Percentiles rank a stretch among this genome's conserved stretches.
These are phyloP conservation scores for Aristolochia contorta DNA, from an alignment of 164 flowering plant species.

Conservation along the genomic window DNA sequence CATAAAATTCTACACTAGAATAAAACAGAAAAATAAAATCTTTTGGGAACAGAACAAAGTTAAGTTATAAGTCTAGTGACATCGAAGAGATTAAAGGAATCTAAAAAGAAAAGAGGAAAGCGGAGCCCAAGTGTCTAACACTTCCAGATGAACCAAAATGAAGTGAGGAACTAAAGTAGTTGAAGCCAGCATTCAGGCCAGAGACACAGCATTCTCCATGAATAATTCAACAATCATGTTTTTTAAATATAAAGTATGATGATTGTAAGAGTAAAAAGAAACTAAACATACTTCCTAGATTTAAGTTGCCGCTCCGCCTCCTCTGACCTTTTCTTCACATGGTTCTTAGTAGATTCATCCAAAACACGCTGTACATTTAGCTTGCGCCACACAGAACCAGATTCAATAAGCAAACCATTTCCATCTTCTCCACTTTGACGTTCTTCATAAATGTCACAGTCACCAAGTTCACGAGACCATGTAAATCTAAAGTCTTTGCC, in stretches of 20 bases:
- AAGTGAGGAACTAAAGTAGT: too few relatives aligned
- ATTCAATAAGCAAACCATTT: constrained; percentile 85
- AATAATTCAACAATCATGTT: too few relatives aligned
- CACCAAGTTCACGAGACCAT: constrained; percentile 75
- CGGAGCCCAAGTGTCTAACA: too few relatives aligned
- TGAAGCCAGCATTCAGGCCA: too few relatives aligned
- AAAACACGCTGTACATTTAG: constrained; percentile 77
- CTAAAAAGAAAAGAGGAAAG: too few relatives aligned
- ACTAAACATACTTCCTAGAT: constrained; percentile 68
- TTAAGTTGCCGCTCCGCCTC: constrained; percentile 77
- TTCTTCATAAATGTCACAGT: constrained; percentile 95
- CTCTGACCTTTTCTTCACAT: constrained; percentile 89
- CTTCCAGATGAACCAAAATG: too few relatives aligned
- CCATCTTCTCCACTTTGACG: constrained; percentile 70
- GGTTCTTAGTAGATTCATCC: constrained; percentile 91
- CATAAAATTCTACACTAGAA: too few relatives aligned
- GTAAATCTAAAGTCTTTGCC: constrained; percentile 86
- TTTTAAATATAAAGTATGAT: background rate
- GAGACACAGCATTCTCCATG: too few relatives aligned
- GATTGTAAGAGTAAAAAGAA: background rate
- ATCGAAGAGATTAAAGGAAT: too few relatives aligned
- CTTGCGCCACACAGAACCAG: constrained; percentile 91
- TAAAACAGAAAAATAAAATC: too few relatives aligned
- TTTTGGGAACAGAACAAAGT: too few relatives aligned
- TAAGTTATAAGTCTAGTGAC: too few relatives aligned